phyloP scores from a whole-genome alignment of 345 rosid species.

The Gossypium turneri region DNA sequence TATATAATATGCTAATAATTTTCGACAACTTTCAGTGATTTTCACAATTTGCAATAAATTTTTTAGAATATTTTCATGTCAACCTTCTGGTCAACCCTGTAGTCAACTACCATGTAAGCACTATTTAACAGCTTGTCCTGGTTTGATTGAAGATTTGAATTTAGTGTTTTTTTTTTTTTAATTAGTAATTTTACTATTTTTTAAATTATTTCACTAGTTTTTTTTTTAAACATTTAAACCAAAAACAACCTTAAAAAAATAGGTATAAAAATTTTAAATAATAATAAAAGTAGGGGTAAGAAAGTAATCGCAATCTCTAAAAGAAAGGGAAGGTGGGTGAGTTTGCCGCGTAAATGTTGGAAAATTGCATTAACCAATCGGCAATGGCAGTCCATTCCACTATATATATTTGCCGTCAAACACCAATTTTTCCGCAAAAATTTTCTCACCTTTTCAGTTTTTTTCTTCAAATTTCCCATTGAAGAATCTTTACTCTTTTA shows the following conservation, averaged over 20 bases:
- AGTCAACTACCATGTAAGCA: no score
- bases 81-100: no score
- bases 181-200: not conserved
- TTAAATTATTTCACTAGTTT: no score
- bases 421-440: no score
- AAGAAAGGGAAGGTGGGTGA: not conserved
- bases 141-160: no score
- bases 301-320: not conserved
- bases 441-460: no score
- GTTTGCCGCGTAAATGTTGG: constrained; percentile 35
- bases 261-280: not conserved
- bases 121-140: no score
- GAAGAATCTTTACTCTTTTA: not conserved
- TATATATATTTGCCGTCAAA: constrained; percentile 20
- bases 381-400: not conserved
- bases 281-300: not conserved
- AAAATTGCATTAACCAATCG: constrained; percentile 14
- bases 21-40: no score
- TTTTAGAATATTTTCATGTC: no score
- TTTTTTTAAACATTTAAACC: not conserved
- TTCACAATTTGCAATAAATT: no score
- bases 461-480: constrained; percentile 4
- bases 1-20: no score
- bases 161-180: no score
- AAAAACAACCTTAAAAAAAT: not conserved